phyloP scores from a whole-genome alignment of 2,329 filamentous ascomycete species.

The Pyrenophora teres region DNA sequence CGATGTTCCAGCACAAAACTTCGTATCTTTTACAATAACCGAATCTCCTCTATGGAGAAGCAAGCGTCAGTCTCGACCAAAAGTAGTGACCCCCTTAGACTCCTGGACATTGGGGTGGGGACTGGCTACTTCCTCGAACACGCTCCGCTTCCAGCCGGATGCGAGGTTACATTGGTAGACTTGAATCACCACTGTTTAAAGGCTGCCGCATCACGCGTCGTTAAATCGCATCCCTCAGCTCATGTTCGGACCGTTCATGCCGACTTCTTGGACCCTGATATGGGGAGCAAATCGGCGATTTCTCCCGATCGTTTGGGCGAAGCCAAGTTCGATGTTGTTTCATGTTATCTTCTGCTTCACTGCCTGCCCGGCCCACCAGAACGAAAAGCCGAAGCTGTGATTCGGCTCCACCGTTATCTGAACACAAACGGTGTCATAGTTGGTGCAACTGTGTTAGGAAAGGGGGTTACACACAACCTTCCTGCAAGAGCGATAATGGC shows the following conservation, averaged over 20 bases:
- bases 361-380: neutral
- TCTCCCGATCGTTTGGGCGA: neutral
- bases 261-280: neutral
- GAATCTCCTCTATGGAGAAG: neutral
- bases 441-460: neutral
- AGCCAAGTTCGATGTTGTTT: neutral
- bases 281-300: neutral
- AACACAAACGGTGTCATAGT: neutral
- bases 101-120: neutral
- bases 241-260: neutral
- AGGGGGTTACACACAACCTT: neutral
- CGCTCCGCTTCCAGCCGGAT: neutral
- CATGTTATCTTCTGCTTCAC: neutral
- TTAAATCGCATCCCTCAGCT: neutral
- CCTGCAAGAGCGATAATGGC: neutral
- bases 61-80: neutral
- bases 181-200: neutral
- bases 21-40: neutral
- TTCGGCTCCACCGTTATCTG: neutral
- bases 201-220: neutral
- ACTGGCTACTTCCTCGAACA: slow-evolving; percentile 1
- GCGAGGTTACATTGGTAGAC: neutral
- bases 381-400: neutral
- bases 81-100: neutral
- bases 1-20: neutral